Conservation (phyloP, 306 rosid genomes). For the Chamaecrista fasciculata region DNA sequence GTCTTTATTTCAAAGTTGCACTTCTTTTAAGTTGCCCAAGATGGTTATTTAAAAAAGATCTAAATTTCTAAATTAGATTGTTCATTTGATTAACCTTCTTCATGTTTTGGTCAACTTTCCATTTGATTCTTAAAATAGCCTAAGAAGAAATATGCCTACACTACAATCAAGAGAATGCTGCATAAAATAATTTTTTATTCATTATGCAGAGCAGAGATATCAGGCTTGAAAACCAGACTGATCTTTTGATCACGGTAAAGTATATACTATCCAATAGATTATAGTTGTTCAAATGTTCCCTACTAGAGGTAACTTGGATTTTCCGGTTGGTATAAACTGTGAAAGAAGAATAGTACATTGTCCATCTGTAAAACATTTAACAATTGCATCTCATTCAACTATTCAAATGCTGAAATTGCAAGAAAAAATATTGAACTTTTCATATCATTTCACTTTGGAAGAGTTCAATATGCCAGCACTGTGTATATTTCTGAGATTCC, state of each 20-base stretch:
- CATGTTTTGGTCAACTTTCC: slow-evolving; percentile 5
- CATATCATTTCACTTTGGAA: background rate
- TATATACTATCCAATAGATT: background rate
- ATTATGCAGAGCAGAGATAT: background rate
- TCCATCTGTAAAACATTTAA: slow-evolving; percentile 10
- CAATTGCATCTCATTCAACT: background rate
- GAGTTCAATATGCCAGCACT: background rate
- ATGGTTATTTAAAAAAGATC: background rate
- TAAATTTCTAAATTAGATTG: background rate
- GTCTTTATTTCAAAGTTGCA: too few species aligned
- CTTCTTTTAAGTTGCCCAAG: background rate
- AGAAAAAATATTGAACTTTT: too few species aligned
- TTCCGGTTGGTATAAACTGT: background rate
- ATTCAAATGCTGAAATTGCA: background rate
- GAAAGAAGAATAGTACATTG: background rate
- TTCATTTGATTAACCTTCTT: background rate
- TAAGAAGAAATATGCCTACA: background rate
- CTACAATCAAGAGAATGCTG: background rate
- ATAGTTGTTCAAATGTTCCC: background rate
- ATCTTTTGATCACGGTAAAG: background rate
- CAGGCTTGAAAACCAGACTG: background rate
- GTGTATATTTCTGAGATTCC: background rate
- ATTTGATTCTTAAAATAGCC: background rate
- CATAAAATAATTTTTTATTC: background rate
- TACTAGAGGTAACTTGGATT: background rate